Evolutionary conservation across 2,329 filamentous ascomycete genomes (phyloP).

Genomic region (Moelleriella libera): DNA sequence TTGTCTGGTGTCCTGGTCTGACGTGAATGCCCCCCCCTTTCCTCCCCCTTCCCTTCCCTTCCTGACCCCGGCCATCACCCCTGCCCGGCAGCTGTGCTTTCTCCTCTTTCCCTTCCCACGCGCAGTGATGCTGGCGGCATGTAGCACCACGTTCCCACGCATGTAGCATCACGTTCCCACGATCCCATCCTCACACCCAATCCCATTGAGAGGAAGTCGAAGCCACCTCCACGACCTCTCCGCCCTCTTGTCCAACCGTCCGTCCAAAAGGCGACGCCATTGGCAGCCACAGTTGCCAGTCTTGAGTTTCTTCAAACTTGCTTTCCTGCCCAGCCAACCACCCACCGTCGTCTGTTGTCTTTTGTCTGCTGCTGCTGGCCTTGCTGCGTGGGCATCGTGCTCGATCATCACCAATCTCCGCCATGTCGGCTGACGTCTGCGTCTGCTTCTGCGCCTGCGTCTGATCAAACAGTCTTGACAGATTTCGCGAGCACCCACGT

Average conservation of each 20-base stretch:
- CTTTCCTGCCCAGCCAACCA: not conserved
- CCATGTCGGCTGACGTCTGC: constrained; percentile 5
- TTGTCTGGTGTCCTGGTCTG: not conserved
- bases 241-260: not conserved
- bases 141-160: not conserved
- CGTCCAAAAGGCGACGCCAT: not conserved
- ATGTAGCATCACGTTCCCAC: not conserved
- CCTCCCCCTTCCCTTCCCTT: no score
- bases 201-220: not conserved
- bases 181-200: not conserved
- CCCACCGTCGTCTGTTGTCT: not conserved
- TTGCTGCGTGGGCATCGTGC: not conserved
- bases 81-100: no score
- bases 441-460: not conserved
- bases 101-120: not conserved
- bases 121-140: not conserved
- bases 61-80: not conserved
- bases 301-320: not conserved
- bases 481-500: not conserved
- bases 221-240: constrained; percentile 1
- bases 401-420: not conserved
- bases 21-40: not conserved
- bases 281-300: constrained; percentile 1
- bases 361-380: constrained; percentile 1
- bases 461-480: not conserved